phyloP scores from a whole-genome alignment of 495 filamentous ascomycete genomes.

The Apiosordaria backusii region DNA sequence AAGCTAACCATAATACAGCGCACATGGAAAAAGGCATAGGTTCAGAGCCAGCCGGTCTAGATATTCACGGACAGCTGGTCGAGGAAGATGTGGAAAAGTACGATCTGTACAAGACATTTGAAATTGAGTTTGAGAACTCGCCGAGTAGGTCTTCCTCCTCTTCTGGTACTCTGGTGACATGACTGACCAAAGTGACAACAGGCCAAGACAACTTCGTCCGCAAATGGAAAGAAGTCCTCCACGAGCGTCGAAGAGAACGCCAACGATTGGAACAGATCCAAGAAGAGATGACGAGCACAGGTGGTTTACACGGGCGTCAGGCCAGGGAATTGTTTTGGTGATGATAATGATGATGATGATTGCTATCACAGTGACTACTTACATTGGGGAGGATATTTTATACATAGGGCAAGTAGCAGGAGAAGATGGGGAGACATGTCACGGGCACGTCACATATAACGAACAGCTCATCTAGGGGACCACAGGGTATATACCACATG shows the following conservation, averaged over 20 bases:
- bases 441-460: no score
- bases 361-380: no score
- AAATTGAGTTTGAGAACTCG: slow-evolving; percentile 39
- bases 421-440: no score
- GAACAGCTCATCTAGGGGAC: no score
- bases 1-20: slow-evolving; percentile 15
- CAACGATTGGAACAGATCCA: slow-evolving; percentile 27
- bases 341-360: no score
- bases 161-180: not conserved
- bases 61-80: slow-evolving; percentile 28
- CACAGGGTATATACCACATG: no score
- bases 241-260: slow-evolving; percentile 29
- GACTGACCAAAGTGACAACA: not conserved
- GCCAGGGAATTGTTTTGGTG: slow-evolving; percentile 25
- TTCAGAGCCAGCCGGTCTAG: slow-evolving; percentile 28
- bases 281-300: slow-evolving; percentile 29
- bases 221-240: slow-evolving; percentile 36
- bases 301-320: slow-evolving; percentile 27
- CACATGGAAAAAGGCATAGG: slow-evolving; percentile 24
- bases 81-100: slow-evolving; percentile 29
- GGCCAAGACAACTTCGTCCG: slow-evolving; percentile 34
- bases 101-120: slow-evolving; percentile 37
- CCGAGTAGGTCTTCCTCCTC: slow-evolving; percentile 24
- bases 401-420: no score
- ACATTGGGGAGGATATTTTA: no score